phyloP scores from a whole-genome alignment of 306 rosid genomes.

The Oemleria cerasiformis region DNA sequence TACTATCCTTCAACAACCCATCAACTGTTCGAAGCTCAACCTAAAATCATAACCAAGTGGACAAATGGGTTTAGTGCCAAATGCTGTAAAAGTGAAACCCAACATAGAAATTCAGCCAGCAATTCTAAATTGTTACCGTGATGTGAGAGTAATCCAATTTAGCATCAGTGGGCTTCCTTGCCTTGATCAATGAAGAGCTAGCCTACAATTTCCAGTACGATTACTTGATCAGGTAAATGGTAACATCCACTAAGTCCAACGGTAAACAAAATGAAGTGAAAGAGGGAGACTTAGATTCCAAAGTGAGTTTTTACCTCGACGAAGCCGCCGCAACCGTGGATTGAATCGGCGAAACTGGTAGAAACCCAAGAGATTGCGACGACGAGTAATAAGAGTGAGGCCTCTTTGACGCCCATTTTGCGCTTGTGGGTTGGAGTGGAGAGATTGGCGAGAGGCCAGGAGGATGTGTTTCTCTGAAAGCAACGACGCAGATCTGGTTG shows the following conservation, averaged over 20 bases:
- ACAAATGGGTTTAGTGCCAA: not conserved
- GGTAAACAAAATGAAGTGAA: not conserved
- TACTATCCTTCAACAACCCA: slow-evolving; percentile 87
- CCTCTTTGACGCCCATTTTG: slow-evolving; percentile 41
- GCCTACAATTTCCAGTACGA: slow-evolving; percentile 41
- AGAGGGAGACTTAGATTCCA: not conserved
- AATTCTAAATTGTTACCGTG: slow-evolving; percentile 36
- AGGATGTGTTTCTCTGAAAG: not conserved
- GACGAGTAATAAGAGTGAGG: slow-evolving; percentile 25
- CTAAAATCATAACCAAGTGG: slow-evolving; percentile 36
- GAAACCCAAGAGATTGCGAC: slow-evolving; percentile 39
- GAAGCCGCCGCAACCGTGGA: slow-evolving; percentile 75
- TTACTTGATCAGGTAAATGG: not conserved
- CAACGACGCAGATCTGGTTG: slow-evolving; percentile 4
- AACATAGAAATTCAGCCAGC: not conserved
- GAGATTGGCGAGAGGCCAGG: slow-evolving; percentile 15
- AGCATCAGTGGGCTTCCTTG: slow-evolving; percentile 55
- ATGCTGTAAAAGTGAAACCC: not conserved
- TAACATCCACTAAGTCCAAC: not conserved
- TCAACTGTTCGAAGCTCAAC: slow-evolving; percentile 94
- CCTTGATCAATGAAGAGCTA: slow-evolving; percentile 68
- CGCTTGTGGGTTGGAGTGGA: not conserved
- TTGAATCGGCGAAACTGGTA: slow-evolving; percentile 59
- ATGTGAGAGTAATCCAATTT: slow-evolving; percentile 94
- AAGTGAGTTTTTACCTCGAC: slow-evolving; percentile 43